Conservation (phyloP, 2,329 filamentous ascomycete genomes). For the Emmonsiellopsis sp. region DNA sequence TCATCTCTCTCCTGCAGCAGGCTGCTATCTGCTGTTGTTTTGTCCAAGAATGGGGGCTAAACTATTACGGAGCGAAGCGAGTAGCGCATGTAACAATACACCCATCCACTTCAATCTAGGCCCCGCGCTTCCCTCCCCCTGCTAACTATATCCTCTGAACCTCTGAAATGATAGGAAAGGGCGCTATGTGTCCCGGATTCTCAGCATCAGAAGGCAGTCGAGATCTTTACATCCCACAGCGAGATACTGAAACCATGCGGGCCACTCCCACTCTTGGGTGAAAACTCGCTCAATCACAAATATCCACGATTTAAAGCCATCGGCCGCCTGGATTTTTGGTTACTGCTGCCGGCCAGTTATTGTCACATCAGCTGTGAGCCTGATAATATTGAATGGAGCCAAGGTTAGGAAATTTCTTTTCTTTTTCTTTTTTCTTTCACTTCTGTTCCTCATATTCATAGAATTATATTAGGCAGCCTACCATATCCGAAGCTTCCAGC, state of each 20-base stretch:
- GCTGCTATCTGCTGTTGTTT: not conserved
- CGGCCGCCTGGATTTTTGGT: not conserved
- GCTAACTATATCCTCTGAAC: not conserved
- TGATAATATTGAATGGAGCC: not conserved
- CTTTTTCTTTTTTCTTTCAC: not conserved
- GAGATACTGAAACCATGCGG: not conserved
- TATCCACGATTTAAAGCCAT: constrained; percentile 1
- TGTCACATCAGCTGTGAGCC: not conserved
- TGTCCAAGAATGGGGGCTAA: not conserved
- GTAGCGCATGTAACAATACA: not conserved
- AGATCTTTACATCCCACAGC: not conserved
- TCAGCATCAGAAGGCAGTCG: not conserved
- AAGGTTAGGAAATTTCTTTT: not conserved
- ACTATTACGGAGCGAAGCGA: not conserved
- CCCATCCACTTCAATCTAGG: not conserved
- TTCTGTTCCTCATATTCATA: not conserved
- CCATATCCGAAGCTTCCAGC: constrained; percentile 14
- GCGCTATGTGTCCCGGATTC: not conserved
- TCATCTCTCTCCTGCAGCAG: not conserved
- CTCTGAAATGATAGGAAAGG: not conserved
- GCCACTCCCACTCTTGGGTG: not conserved
- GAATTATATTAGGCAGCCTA: constrained; percentile 4
- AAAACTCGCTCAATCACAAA: not conserved
- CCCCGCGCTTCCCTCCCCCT: not conserved
- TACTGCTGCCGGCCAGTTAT: not conserved